Evolutionary conservation across 192 early-diverging fungal species (phyloP).

Genomic region (Coemansia sp.): DNA sequence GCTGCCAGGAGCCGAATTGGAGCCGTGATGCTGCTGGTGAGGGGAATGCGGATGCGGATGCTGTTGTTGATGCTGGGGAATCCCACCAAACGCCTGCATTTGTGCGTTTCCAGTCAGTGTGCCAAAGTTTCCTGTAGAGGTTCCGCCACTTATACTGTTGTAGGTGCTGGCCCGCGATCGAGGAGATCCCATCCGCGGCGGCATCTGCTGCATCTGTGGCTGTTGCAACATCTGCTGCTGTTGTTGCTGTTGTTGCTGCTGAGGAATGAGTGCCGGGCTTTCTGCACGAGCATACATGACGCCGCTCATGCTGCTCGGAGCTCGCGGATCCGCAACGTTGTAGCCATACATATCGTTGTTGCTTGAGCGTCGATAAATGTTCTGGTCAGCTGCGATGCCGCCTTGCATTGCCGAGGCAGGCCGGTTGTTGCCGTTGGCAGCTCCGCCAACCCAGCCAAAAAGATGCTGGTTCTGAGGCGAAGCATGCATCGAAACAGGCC

Average conservation of each 20-base stretch:
- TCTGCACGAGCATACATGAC: neutral
- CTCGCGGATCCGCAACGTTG: slow-evolving; percentile 10
- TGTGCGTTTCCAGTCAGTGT: slow-evolving; percentile 41
- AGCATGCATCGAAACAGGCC: slow-evolving; percentile 38
- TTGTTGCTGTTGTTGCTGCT: slow-evolving; percentile 5
- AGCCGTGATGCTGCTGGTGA: slow-evolving; percentile 19
- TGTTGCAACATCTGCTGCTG: slow-evolving; percentile 12
- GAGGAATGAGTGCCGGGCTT: slow-evolving; percentile 14
- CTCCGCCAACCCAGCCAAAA: slow-evolving; percentile 9
- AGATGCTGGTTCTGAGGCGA: neutral
- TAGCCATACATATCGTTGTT: slow-evolving; percentile 50
- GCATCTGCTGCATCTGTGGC: neutral
- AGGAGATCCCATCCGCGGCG: slow-evolving; percentile 39
- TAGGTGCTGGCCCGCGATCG: slow-evolving; percentile 37
- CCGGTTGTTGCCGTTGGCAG: slow-evolving; percentile 29
- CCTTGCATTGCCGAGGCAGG: slow-evolving; percentile 49
- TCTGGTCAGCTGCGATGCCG: slow-evolving; percentile 7
- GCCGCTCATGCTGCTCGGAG: slow-evolving; percentile 26
- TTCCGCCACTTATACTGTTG: slow-evolving; percentile 19
- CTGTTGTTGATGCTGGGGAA: slow-evolving; percentile 23
- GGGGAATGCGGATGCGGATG: neutral
- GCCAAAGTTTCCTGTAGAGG: slow-evolving; percentile 36
- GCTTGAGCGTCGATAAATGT: slow-evolving; percentile 39
- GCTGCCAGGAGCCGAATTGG: slow-evolving; percentile 33
- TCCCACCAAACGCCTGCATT: slow-evolving; percentile 13